These are phyloP conservation scores for Orbilia javanica DNA, from an alignment of 2,329 filamentous ascomycete genomes.

Conservation along the genomic window DNA sequence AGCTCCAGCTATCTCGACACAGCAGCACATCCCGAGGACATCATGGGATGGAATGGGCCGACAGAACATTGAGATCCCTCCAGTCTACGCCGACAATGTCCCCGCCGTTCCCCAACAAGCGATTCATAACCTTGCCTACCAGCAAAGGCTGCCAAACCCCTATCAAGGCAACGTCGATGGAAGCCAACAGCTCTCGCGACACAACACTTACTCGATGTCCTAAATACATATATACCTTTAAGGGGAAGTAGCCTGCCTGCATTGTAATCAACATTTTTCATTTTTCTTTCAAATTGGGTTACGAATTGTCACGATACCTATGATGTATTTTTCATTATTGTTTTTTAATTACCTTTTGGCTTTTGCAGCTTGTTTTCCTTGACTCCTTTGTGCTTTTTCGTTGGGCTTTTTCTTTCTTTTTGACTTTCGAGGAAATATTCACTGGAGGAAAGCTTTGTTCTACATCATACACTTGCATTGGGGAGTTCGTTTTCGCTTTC, in stretches of 20 bases:
- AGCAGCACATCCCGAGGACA: constrained; percentile 52
- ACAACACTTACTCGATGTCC: constrained; percentile 53
- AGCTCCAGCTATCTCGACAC: constrained; percentile 39
- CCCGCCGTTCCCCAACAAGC: constrained; percentile 37
- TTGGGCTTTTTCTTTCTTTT: not conserved
- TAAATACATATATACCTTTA: constrained; percentile 30
- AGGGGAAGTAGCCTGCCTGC: constrained; percentile 43
- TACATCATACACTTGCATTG: constrained; percentile 57
- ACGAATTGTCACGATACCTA: constrained; percentile 58
- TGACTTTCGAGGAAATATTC: constrained; percentile 38
- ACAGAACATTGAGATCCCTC: constrained; percentile 49
- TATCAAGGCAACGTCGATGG: constrained; percentile 49
- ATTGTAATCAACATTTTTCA: constrained; percentile 45
- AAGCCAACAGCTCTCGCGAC: constrained; percentile 51
- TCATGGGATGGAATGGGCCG: constrained; percentile 56
- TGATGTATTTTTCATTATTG: constrained; percentile 47
- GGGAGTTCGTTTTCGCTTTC: constrained; percentile 48
- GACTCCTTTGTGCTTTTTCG: constrained; percentile 24
- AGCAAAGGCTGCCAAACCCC: constrained; percentile 51
- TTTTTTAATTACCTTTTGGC: constrained; percentile 35
- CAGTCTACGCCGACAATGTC: constrained; percentile 49
- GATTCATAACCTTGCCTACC: constrained; percentile 51
- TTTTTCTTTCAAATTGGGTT: constrained; percentile 50
- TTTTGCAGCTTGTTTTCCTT: constrained; percentile 31
- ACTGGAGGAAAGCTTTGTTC: constrained; percentile 47